Base-by-base conservation (phyloP, 2,329 filamentous ascomycete species). In the Exutisphaerella laricina region DNA sequence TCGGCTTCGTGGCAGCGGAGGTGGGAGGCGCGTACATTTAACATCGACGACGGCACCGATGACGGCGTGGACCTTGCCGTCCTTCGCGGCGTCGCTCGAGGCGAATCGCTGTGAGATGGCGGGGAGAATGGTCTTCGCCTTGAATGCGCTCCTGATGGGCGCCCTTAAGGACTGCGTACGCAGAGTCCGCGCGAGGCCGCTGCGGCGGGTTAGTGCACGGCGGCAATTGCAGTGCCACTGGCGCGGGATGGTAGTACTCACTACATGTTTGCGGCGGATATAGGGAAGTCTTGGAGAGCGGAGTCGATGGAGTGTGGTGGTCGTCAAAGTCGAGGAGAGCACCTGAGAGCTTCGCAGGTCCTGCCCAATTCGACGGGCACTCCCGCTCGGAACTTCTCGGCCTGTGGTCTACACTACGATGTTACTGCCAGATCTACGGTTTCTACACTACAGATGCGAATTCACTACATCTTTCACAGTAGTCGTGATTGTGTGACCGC, bases 1-100 rank as follows among this genome's bases (percentile, higher is more conserved):
- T 33, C 30, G 41, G 37, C 25, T 26, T 39, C 14, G 36, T 42
- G 17, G 39, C 31, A 29, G 31, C 18, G 30, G 30, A 18, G 16
- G 44, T 31, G 38, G 41, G 14, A 32, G 37, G 33, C 43, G 78
- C 85, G 76, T 78, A 94, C 88, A 35, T 85, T 76, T 77, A 94
- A 87, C 88, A 76, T 97, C 92, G 64, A 97, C 92, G 70, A 97
- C 89, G 77, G 92, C 90, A 85, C 92, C 89, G 75, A 96, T 96
- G 72, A 96, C 89, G 76, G 88, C 74, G 68, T 79, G 74, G 66
- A 81, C 75, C 71, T 78, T 82, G 66, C 82, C 82, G 68, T 75
- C 68, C 58, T 70, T 69, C 44, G 64, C 60, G 45, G 73, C 63
- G 56, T 78, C 74, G 56, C 77, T 75, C 65, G 72, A 78, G 60